A percentile compares a stretch with the other conserved stretches of the same genome.
Conservation (phyloP, 2,329 filamentous ascomycete species). For the Monilinia laxa region DNA sequence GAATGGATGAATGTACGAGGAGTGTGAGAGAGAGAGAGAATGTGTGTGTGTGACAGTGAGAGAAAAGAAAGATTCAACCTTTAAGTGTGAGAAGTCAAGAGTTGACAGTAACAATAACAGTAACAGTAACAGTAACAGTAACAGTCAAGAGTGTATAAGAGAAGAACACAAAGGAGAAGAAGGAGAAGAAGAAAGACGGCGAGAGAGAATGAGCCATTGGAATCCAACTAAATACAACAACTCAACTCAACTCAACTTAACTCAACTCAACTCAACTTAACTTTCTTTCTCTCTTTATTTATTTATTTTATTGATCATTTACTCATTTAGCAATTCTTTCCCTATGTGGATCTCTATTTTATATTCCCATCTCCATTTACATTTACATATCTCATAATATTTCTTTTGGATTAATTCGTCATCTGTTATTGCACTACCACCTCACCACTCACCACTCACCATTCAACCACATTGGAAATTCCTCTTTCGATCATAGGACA, state of each 20-base stretch:
- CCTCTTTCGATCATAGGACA: slow-evolving; percentile 4
- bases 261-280: too few species aligned
- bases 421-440: not conserved
- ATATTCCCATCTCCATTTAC: too few species aligned
- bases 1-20: not conserved
- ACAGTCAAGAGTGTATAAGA: not conserved
- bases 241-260: too few species aligned
- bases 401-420: not conserved
- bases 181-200: not conserved
- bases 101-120: too few species aligned
- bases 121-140: too few species aligned
- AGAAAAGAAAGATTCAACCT: too few species aligned
- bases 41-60: too few species aligned
- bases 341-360: too few species aligned
- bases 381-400: too few species aligned
- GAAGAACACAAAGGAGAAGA: not conserved
- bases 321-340: not conserved
- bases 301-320: not conserved
- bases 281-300: too few species aligned
- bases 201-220: not conserved
- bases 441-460: too few species aligned
- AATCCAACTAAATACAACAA: slow-evolving; percentile 5
- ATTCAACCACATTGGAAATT: not conserved
- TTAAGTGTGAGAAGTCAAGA: too few species aligned
- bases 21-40: not conserved